Percentiles rank a stretch among this genome's conserved stretches.
Evolutionary conservation across 768 basidiomycete species (phyloP).

Genomic region (Trametes sanguinea): DNA sequence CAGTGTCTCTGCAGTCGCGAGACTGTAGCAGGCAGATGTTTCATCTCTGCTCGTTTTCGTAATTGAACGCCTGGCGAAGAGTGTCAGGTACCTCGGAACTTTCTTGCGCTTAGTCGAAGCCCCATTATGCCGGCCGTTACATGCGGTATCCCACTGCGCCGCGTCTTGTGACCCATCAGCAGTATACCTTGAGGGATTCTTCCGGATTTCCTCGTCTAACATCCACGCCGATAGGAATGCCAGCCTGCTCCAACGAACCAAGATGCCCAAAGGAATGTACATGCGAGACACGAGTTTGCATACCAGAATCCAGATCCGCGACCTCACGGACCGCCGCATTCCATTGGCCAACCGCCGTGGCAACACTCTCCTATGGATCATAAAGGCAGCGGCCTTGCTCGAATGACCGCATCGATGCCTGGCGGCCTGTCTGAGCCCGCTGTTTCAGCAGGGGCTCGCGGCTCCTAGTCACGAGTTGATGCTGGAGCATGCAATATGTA

Average conservation of each 20-base stretch:
- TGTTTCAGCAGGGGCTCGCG: background rate
- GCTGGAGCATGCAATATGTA: background rate
- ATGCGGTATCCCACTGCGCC: background rate
- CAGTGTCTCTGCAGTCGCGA: too few species aligned
- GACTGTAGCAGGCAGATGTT: too few species aligned
- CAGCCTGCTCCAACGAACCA: background rate
- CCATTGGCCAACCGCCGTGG: background rate
- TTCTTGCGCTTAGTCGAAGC: too few species aligned
- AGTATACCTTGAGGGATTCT: background rate
- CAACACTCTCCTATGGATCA: background rate
- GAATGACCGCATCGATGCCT: background rate
- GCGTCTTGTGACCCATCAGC: constrained; percentile 10
- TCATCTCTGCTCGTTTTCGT: too few species aligned
- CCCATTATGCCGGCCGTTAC: background rate
- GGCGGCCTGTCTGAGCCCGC: background rate
- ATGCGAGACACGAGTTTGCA: background rate
- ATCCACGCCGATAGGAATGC: background rate
- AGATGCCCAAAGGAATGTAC: background rate
- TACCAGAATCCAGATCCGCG: too few species aligned
- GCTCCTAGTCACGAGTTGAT: constrained; percentile 6
- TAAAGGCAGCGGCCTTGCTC: background rate
- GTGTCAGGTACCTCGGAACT: too few species aligned
- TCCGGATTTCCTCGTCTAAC: background rate
- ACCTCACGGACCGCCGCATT: too few species aligned
- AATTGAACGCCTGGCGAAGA: too few species aligned